Evolutionary conservation across 352 stramenopile species (phyloP).

Genomic region (Phytophthora agathidicida): DNA sequence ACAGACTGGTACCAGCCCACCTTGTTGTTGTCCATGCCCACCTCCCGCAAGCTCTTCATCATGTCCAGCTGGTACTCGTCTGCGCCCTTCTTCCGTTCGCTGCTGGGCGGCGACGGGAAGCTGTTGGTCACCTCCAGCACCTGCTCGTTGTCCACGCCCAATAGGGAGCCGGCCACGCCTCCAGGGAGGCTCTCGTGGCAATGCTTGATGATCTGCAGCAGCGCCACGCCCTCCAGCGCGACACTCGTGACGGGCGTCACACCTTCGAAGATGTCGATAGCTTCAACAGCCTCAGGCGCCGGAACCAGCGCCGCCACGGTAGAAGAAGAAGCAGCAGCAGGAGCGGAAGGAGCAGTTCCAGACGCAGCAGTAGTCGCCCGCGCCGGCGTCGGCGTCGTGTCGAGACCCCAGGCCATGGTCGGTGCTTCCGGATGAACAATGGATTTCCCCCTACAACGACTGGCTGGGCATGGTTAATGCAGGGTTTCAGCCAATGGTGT

Average conservation of each 20-base stretch:
- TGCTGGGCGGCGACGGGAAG: conserved; percentile 94
- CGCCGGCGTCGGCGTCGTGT: conserved; percentile 38
- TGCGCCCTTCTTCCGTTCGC: conserved; percentile 79
- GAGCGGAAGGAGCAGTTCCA: neutral
- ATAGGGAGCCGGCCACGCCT: conserved; percentile 95
- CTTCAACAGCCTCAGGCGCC: conserved; percentile 38
- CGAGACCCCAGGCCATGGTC: conserved; percentile 70
- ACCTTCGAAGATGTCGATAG: conserved; percentile 77
- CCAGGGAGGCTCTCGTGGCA: conserved; percentile 95
- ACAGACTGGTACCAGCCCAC: conserved; percentile 99
- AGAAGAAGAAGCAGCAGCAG: conserved; percentile 1
- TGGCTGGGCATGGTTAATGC: conserved; percentile 49
- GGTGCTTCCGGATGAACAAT: conserved; percentile 28
- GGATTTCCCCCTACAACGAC: conserved; percentile 41
- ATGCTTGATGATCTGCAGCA: conserved; percentile 98
- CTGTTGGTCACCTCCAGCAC: conserved; percentile 97
- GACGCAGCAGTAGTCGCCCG: conserved; percentile 22
- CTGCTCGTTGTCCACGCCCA: conserved; percentile 93
- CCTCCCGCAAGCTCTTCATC: conserved; percentile 98
- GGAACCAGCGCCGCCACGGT: conserved; percentile 19
- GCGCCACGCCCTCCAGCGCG: conserved; percentile 80
- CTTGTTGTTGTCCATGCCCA: conserved; percentile 99
- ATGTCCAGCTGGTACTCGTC: conserved; percentile 99
- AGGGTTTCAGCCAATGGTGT: conserved; percentile 45
- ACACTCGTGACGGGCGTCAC: conserved; percentile 70